Evolutionary conservation across 352 stramenopile species (phyloP).

Genomic region (Phytophthora gonapodyides): DNA sequence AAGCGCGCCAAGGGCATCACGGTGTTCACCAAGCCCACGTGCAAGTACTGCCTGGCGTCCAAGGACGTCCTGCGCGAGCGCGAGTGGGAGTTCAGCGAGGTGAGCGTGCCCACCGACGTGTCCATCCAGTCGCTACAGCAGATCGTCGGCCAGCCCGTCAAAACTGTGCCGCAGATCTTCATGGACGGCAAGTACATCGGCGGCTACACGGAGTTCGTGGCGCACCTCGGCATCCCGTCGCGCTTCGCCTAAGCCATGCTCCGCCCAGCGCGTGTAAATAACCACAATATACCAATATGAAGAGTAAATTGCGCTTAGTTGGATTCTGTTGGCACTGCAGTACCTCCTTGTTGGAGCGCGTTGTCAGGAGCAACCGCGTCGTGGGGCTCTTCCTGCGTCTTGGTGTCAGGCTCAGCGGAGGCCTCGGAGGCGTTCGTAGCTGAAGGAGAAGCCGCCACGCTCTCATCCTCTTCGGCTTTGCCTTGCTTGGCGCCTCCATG

Average conservation of each 20-base stretch:
- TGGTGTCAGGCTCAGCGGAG: slow-evolving; percentile 13
- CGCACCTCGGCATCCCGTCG: slow-evolving; percentile 63
- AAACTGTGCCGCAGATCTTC: slow-evolving; percentile 83
- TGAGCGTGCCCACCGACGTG: slow-evolving; percentile 58
- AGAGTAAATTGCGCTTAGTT: slow-evolving; percentile 20
- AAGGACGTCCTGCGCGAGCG: slow-evolving; percentile 64
- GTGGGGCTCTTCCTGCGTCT: slow-evolving; percentile 23
- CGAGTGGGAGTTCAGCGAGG: slow-evolving; percentile 71
- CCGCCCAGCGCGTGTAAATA: slow-evolving; percentile 13
- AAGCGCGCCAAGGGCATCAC: slow-evolving; percentile 60
- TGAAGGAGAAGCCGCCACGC: background rate
- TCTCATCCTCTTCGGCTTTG: slow-evolving; percentile 7
- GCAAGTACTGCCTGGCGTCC: slow-evolving; percentile 71
- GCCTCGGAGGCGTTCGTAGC: slow-evolving; percentile 13
- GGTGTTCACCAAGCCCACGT: slow-evolving; percentile 76
- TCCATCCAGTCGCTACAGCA: slow-evolving; percentile 60
- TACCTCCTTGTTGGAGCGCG: slow-evolving; percentile 13
- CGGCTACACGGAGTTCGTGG: slow-evolving; percentile 76
- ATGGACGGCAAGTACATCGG: slow-evolving; percentile 78
- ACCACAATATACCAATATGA: slow-evolving; percentile 32
- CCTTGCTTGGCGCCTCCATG: slow-evolving; percentile 7
- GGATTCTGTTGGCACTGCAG: slow-evolving; percentile 7
- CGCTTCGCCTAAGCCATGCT: slow-evolving; percentile 46
- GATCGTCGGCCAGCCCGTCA: slow-evolving; percentile 62
- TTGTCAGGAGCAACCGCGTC: slow-evolving; percentile 2